Percentiles rank a stretch among this genome's conserved stretches.
These are phyloP conservation scores for Scleroderma bovista DNA, from an alignment of 768 basidiomycete genomes.

Conservation along the genomic window DNA sequence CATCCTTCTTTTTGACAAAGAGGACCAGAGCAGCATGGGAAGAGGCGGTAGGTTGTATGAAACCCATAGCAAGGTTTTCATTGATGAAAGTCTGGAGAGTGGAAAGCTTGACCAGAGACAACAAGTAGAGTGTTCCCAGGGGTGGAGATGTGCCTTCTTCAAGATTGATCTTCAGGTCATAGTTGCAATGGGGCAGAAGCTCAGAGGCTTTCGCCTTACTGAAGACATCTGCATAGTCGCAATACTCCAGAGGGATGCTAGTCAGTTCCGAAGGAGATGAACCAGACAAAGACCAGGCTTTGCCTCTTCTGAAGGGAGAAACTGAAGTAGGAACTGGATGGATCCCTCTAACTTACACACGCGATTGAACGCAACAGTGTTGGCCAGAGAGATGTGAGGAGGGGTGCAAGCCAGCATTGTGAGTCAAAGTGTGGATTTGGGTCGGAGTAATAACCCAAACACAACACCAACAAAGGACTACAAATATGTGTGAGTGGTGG, in stretches of 20 bases:
- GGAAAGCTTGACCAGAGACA: not conserved
- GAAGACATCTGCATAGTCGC: no score
- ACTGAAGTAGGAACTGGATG: not conserved
- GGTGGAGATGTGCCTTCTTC: no score
- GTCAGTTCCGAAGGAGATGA: no score
- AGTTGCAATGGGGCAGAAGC: no score
- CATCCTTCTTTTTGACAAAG: constrained; percentile 28
- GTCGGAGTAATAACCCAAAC: no score
- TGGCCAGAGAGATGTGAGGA: not conserved
- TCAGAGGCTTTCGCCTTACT: no score
- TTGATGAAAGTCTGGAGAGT: not conserved
- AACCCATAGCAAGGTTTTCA: constrained; percentile 15
- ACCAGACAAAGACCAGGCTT: not conserved
- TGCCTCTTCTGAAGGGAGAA: not conserved
- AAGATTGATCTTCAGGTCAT: no score
- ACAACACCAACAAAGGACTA: no score
- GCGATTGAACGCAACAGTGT: not conserved
- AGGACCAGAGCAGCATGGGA: constrained; percentile 16
- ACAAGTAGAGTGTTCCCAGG: no score
- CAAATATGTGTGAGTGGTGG: no score
- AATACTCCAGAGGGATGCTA: no score
- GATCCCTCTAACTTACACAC: not conserved
- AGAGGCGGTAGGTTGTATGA: constrained; percentile 30
- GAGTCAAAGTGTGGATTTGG: no score
- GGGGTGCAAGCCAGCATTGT: not conserved